These are phyloP conservation scores for Perkinsus marinus DNA, from an alignment of 169 alveolate genomes.

Conservation along the genomic window DNA sequence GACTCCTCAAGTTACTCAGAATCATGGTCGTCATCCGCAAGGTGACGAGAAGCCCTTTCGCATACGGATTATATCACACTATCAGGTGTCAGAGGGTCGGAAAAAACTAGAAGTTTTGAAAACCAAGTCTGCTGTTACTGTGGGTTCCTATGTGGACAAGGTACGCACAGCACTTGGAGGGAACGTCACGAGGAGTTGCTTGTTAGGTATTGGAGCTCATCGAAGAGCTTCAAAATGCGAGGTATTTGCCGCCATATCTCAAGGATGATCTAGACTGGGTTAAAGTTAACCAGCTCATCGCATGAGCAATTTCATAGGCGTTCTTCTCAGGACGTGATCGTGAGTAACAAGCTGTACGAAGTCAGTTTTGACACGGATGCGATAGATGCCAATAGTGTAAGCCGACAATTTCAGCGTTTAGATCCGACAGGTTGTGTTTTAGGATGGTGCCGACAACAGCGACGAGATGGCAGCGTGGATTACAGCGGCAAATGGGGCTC, in stretches of 20 bases:
- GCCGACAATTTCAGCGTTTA: too few species aligned
- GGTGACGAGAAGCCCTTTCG: neutral
- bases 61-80: neutral
- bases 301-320: too few species aligned
- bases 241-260: neutral
- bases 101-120: neutral
- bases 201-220: neutral
- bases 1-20: neutral
- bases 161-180: neutral
- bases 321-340: neutral
- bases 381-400: neutral
- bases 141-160: neutral
- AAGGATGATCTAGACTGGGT: neutral
- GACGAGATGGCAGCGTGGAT: neutral
- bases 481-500: neutral
- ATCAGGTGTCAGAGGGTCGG: neutral
- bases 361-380: neutral
- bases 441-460: neutral
- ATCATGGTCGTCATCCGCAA: conserved; percentile 1
- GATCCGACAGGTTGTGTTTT: too few species aligned
- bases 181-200: neutral
- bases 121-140: neutral
- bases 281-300: neutral
- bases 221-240: neutral
- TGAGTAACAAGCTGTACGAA: neutral